Conservation (phyloP, 306 rosid genomes). For the Rubus idaeus region DNA sequence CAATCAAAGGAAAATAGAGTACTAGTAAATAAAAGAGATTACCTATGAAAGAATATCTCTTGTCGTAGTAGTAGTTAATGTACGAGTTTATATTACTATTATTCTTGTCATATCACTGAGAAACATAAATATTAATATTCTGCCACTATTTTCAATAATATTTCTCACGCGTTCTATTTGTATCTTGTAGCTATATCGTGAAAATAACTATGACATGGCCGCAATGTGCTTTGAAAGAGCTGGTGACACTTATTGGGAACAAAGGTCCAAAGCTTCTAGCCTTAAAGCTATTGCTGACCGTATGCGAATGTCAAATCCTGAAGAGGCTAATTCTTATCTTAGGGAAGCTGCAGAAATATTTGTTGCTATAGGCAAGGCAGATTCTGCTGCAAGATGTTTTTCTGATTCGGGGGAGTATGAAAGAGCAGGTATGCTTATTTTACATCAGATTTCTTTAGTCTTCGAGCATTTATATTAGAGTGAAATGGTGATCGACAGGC, state of each 20-base stretch:
- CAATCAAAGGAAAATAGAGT: too few species aligned
- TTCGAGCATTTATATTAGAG: background rate
- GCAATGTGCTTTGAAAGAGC: slow-evolving; percentile 58
- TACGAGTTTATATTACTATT: too few species aligned
- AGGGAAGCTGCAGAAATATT: slow-evolving; percentile 56
- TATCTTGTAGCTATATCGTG: slow-evolving; percentile 44
- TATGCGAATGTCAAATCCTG: slow-evolving; percentile 27
- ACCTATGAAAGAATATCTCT: too few species aligned
- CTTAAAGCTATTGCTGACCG: slow-evolving; percentile 42
- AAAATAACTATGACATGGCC: slow-evolving; percentile 43
- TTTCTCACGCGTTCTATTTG: background rate
- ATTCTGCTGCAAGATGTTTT: slow-evolving; percentile 53
- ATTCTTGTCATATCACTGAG: background rate
- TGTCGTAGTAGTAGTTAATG: too few species aligned
- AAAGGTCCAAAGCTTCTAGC: slow-evolving; percentile 47
- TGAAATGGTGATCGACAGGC: background rate
- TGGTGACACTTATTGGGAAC: slow-evolving; percentile 42
- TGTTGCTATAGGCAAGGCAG: slow-evolving; percentile 40
- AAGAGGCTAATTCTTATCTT: slow-evolving; percentile 34
- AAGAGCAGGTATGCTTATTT: slow-evolving; percentile 44
- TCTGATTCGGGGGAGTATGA: slow-evolving; percentile 46
- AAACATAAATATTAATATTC: too few species aligned
- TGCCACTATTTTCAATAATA: background rate
- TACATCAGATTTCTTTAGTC: too few species aligned
- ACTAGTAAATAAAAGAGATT: too few species aligned